phyloP scores from a whole-genome alignment of 2,329 filamentous ascomycete species.

The Dactylellina leptospora region DNA sequence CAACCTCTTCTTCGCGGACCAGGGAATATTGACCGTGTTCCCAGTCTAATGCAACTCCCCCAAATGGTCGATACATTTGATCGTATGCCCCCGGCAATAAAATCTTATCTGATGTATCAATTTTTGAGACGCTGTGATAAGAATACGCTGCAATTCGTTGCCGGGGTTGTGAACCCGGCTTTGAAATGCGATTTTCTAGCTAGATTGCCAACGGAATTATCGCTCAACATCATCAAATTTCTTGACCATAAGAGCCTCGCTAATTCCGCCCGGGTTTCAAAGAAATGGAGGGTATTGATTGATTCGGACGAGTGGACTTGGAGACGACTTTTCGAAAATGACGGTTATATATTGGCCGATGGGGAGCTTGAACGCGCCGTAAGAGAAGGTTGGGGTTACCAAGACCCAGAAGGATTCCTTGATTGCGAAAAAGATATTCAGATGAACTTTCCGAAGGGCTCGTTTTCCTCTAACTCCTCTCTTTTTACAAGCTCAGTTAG shows the following conservation, averaged over 20 bases:
- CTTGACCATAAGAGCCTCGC: slow-evolving; percentile 87
- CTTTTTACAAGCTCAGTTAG: slow-evolving; percentile 59
- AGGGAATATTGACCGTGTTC: slow-evolving; percentile 60
- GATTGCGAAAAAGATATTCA: slow-evolving; percentile 80
- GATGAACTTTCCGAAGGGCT: slow-evolving; percentile 39
- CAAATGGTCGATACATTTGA: slow-evolving; percentile 90
- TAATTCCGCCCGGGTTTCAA: slow-evolving; percentile 89
- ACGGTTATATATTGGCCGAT: slow-evolving; percentile 79
- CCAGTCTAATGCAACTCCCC: slow-evolving; percentile 76
- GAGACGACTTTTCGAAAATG: slow-evolving; percentile 87
- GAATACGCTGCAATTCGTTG: slow-evolving; percentile 86
- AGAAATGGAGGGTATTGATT: slow-evolving; percentile 87
- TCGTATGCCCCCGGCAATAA: slow-evolving; percentile 86
- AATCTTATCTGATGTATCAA: slow-evolving; percentile 97
- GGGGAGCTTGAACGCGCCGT: slow-evolving; percentile 89
- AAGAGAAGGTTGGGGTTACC: slow-evolving; percentile 95
- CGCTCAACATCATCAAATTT: slow-evolving; percentile 85
- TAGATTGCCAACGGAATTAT: slow-evolving; percentile 83
- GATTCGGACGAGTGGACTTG: slow-evolving; percentile 94
- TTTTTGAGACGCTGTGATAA: slow-evolving; percentile 87
- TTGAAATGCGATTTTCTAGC: slow-evolving; percentile 92
- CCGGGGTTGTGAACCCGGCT: slow-evolving; percentile 89
- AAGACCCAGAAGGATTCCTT: slow-evolving; percentile 78
- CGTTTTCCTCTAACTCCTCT: slow-evolving; percentile 42
- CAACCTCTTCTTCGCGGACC: slow-evolving; percentile 56